Percentiles rank a stretch among this genome's conserved stretches.
phyloP scores from a whole-genome alignment of 352 stramenopile species.

The Phytophthora pini region DNA sequence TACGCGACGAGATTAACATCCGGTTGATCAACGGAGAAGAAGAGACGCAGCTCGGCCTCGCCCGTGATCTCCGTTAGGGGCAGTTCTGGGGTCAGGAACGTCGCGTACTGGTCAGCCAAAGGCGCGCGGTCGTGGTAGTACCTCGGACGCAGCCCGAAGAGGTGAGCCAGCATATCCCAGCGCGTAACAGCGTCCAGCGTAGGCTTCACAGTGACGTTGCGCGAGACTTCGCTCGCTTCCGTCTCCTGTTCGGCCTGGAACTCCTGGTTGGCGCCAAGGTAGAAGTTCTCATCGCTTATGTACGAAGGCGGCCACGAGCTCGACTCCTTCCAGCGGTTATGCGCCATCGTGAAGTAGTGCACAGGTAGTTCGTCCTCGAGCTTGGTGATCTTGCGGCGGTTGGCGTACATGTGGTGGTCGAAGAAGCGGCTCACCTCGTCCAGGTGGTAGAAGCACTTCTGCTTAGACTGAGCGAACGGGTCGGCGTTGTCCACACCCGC shows the following conservation, averaged over 20 bases:
- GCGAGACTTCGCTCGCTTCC: slow-evolving; percentile 38
- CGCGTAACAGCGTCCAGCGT: slow-evolving; percentile 63
- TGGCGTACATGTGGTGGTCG: slow-evolving; percentile 79
- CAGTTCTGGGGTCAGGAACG: slow-evolving; percentile 68
- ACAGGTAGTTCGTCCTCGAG: slow-evolving; percentile 77
- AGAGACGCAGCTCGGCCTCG: slow-evolving; percentile 74
- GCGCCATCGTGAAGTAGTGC: slow-evolving; percentile 83
- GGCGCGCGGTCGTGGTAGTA: slow-evolving; percentile 82
- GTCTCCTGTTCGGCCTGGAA: slow-evolving; percentile 57
- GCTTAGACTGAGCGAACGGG: slow-evolving; percentile 80
- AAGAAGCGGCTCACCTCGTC: slow-evolving; percentile 88
- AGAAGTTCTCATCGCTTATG: slow-evolving; percentile 57
- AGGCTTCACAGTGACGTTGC: slow-evolving; percentile 50
- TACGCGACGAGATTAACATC: slow-evolving; percentile 75
- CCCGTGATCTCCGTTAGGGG: slow-evolving; percentile 74
- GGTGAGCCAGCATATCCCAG: slow-evolving; percentile 75
- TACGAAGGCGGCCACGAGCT: slow-evolving; percentile 69
- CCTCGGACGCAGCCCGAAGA: slow-evolving; percentile 74
- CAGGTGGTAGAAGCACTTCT: slow-evolving; percentile 87
- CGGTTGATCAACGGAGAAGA: slow-evolving; percentile 79
- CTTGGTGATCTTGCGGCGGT: slow-evolving; percentile 59
- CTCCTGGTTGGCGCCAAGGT: slow-evolving; percentile 55
- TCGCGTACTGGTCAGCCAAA: slow-evolving; percentile 57
- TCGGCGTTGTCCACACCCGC: slow-evolving; percentile 82
- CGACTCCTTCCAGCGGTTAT: slow-evolving; percentile 78